Evolutionary conservation across 192 early-diverging fungal species (phyloP).

Genomic region (Coemansia sp.): DNA sequence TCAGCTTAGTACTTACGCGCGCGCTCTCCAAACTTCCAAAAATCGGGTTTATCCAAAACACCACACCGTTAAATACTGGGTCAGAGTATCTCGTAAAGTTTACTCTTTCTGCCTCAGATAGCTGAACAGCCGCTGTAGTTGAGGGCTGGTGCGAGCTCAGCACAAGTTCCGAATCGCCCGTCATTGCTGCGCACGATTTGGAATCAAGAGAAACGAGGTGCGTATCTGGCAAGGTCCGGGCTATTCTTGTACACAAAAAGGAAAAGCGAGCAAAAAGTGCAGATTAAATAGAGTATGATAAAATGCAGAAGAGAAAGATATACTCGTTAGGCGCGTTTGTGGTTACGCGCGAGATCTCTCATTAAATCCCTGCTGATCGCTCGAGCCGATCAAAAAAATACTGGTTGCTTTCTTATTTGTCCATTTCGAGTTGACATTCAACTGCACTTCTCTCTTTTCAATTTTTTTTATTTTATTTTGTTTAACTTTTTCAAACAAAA

Average conservation of each 20-base stretch:
- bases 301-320: not conserved
- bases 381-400: not conserved
- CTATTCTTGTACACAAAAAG: not conserved
- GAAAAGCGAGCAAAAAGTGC: not conserved
- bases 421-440: not conserved
- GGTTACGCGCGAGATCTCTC: not conserved
- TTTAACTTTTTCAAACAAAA: not conserved
- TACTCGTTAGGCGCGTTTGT: not conserved
- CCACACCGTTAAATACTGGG: slow-evolving; percentile 40
- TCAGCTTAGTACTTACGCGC: slow-evolving; percentile 24
- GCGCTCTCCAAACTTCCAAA: slow-evolving; percentile 16
- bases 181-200: slow-evolving; percentile 12
- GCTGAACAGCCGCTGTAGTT: not conserved
- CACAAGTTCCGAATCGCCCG: slow-evolving; percentile 1
- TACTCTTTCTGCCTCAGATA: slow-evolving; percentile 34
- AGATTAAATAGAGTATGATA: not conserved
- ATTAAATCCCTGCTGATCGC: not conserved
- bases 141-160: not conserved
- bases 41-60: slow-evolving; percentile 51
- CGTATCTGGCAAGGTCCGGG: not conserved
- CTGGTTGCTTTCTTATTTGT: not conserved
- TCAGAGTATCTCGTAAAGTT: slow-evolving; percentile 33
- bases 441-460: not conserved
- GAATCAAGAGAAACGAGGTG: not conserved
- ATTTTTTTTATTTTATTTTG: not conserved